Evolutionary conservation across 2,329 filamentous ascomycete genomes (phyloP).

Genomic region (Cytospora piceicola): DNA sequence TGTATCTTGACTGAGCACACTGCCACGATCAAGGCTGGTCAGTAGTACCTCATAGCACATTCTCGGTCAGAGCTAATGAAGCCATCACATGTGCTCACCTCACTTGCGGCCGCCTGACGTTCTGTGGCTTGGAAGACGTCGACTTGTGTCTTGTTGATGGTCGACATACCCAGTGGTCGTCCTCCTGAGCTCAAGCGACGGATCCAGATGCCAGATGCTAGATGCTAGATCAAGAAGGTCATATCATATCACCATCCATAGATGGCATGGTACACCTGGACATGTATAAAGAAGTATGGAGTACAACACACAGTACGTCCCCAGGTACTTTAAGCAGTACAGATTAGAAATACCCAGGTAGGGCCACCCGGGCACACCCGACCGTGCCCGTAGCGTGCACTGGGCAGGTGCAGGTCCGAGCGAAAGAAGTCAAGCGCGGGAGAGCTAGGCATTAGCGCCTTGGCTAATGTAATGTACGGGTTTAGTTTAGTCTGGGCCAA

Average conservation of each 20-base stretch:
- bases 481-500: neutral
- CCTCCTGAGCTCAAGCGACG: neutral
- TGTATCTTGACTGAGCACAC: neutral
- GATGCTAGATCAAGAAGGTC: neutral
- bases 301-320: neutral
- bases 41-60: neutral
- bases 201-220: neutral
- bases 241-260: neutral
- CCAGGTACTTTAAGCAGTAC: neutral
- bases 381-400: neutral
- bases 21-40: neutral
- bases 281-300: neutral
- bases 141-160: neutral
- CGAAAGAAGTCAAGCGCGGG: constrained; percentile 1
- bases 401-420: constrained; percentile 1
- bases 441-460: neutral
- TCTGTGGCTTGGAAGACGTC: neutral
- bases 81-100: neutral
- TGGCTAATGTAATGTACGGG: neutral
- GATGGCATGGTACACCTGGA: no score
- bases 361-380: neutral
- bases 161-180: neutral
- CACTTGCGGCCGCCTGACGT: neutral
- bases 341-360: neutral
- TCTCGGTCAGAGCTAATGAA: neutral